Base-by-base conservation (phyloP, 129 eudicot genomes). In the Pseudognaphalium luteoalbum region DNA sequence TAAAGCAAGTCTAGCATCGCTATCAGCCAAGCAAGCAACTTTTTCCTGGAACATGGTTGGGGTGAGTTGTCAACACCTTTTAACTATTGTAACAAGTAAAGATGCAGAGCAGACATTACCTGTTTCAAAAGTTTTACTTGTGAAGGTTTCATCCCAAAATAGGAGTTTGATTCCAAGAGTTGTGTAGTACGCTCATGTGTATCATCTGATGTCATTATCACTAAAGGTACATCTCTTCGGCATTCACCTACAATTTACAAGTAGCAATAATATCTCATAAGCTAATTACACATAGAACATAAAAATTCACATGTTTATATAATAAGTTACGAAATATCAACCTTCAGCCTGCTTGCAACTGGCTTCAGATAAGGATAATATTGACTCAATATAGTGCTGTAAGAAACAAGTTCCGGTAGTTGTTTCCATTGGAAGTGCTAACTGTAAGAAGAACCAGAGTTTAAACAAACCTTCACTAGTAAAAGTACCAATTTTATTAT, bases 1-100 rank as follows among this genome's bases (percentile, higher is more conserved):
- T 70, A 85, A 47, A 61, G 97, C 97, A 69, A 93, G 91, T 71
- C 92, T 89, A 14, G 98, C 98, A 80, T 93, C 96, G 82, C 91
- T 93, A 87, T 93, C 98, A 72, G 89, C 96, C 81, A 93, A 83
- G 86, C 98, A 93, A 85, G 97, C 97, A 83, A 93, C 98, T 83
- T 93, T 93, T 86, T 91, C 98, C 97, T 93, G 83, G 80, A 64
- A 29, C 71, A 78, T 19, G 76, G 35, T 35, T 32, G 58, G 51
- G 8, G 76, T 50, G 39, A 74, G 22, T 37, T 20, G 16, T 14
- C 72, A 67, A 67, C n/a, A 5, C 54, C 54, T n/a, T 8, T 37
- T 37, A 19, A 64, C 44, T 30, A 34, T 3, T 0, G 39, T 14
- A 12, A 64, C 33, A 44, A 64, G 69, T 64, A 29, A 30, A 16